Evolutionary conservation across 2,329 filamentous ascomycete species (phyloP), one percentile per base, ranked within the genome.

Genomic region (Epichloe baconii): DNA sequence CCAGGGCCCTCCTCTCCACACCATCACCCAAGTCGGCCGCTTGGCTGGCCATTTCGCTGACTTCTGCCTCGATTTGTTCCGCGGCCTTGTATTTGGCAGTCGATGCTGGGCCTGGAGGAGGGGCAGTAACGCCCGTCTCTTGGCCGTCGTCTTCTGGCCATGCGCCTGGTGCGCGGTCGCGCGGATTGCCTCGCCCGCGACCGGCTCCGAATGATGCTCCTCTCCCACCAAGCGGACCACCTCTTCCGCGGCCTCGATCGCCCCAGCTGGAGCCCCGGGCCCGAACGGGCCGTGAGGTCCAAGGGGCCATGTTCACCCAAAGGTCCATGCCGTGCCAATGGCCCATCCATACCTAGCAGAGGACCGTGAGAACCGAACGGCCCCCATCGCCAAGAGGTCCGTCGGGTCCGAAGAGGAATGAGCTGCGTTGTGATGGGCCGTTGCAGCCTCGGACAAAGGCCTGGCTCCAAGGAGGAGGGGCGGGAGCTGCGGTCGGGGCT

Each of bases 31-130:
- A 51, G 17, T 54, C 48, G 7, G 55, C 50, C 7, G 66, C 55
- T 44, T 64, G 61, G 0, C 54, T 54, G 42, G 63, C 57, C 55
- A 66, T 68, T 3, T 54, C 56, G 14, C 55, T 61, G 8, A 71
- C 61, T 37, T 65, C 58, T 31, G 57, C 58, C 51, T 69, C 66
- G 3, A 73, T 58, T 0, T 59, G 59, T 36, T 66, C 65, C 1
- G 64, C 67, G 0, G 57, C 61, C 1, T 58, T 58, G 58, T 73
- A 71, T 58, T 68, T 71, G 37, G 59, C 64, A 15, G 59, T 59
- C 7, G 66, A 66, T 2, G 49, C 60, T 1, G 60, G 53, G 4
- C 58, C 59, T 12, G 58, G 57, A 14, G 58, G 49, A 6, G 60
- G 54, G 47, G 44, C 44, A 2, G 48, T 17, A 6, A 37, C 40